Base-by-base conservation (phyloP, 2,329 filamentous ascomycete species). In the Aureobasidium sp. region DNA sequence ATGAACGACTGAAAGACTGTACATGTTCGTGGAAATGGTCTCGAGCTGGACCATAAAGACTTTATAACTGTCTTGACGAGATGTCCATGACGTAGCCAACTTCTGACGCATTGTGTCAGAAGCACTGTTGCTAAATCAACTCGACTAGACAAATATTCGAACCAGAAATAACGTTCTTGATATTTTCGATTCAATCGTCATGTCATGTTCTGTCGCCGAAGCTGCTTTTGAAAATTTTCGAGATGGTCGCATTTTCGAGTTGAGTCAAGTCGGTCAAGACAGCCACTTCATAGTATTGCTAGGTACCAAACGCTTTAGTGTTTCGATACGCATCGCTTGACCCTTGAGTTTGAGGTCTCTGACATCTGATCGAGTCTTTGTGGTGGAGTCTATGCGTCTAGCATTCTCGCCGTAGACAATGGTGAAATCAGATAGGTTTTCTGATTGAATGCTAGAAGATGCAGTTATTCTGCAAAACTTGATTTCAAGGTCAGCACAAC, bases 381-480 rank as follows among this genome's bases (percentile, higher is more conserved):
- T 62, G 9, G 77, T 78, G 61, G 63, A 69, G 65, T 80, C 74
- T 7, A 74, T 58, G 27, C 78, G 68, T 11, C 71, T 70, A 64
- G 72, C 66, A 5, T 69, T 70, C 9, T 73, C 70, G n/a, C 72
- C 71, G 62, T 73, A 78, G 3, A 80, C 70, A 11, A 80, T 75
- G 3, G 74, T 78, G 62, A 71, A 81, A 63, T 80, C 78, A 2
- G 74, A 71, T 11, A 81, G 62, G 16, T 67, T 66, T n/a, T 75
- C 71, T 34, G 68, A 65, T 0, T 80, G 66, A 13, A 68, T 64
- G 11, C 71, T 72, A 14, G 72, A 65, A 1, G 77, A 69, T 2
- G 74, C 57, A 50, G 45, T 68, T 39, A 81, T 72, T 34, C 76
- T 79, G 67, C 78, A 79, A 48, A 73, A 76, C 76, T 78, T 54